phyloP scores from a whole-genome alignment of 2,329 filamentous ascomycete genomes.

The Purpureocillium takamizusanense region DNA sequence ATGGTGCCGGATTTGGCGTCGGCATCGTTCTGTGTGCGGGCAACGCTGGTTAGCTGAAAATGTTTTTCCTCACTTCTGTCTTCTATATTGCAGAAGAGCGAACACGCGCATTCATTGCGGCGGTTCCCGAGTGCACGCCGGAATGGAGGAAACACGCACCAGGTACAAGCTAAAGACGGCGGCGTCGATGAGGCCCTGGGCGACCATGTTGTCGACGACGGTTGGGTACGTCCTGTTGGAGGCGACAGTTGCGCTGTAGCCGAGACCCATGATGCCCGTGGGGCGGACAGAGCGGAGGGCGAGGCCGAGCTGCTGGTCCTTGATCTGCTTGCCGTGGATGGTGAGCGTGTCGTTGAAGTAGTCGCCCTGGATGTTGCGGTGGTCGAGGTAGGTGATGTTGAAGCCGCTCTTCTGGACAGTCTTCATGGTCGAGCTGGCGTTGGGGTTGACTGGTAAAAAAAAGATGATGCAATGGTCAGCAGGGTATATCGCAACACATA shows the following conservation, averaged over 20 bases:
- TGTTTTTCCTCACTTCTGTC: too few species aligned
- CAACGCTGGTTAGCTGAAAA: background rate
- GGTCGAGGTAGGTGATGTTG: conserved; percentile 52
- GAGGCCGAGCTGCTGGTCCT: conserved; percentile 46
- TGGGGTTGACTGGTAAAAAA: conserved; percentile 25
- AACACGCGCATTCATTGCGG: too few species aligned
- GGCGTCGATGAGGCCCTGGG: conserved; percentile 50
- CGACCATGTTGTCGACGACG: conserved; percentile 55
- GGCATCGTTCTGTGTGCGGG: conserved; percentile 43
- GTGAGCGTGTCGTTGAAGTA: conserved; percentile 49
- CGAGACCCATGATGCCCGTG: conserved; percentile 50
- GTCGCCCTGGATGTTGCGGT: conserved; percentile 42
- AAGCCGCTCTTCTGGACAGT: conserved; percentile 36
- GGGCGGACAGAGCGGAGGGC: conserved; percentile 38
- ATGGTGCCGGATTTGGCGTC: conserved; percentile 56
- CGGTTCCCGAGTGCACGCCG: too few species aligned
- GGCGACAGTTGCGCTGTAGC: conserved; percentile 42
- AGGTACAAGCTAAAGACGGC: conserved; percentile 63
- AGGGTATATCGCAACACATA: background rate
- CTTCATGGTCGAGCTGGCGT: conserved; percentile 38
- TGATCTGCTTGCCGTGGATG: conserved; percentile 38
- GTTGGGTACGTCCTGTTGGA: conserved; percentile 38
- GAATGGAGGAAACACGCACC: conserved; percentile 16
- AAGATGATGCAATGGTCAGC: background rate
- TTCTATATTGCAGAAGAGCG: too few species aligned